Evolutionary conservation across 106 monocot species (phyloP), one percentile per base, ranked within the genome.

Genomic region (Triglochin maritima): DNA sequence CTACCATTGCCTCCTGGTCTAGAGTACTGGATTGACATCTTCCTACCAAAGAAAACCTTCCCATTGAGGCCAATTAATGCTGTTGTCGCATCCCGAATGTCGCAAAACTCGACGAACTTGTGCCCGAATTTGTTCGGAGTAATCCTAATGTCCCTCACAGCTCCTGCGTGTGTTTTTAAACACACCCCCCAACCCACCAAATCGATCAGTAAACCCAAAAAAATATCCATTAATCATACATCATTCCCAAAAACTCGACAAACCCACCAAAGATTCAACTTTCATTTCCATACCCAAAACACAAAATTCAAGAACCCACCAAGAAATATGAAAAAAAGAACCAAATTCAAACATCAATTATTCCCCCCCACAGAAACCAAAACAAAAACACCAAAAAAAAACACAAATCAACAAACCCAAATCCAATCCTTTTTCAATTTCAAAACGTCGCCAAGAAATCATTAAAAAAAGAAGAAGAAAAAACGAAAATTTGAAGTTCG

Each of bases 81-180:
- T 3, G 81, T 77, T 2, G 76, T 79, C 1, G 96, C 96, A 70
- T 96, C 91, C n/a, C 96, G 66, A 12, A 77, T 78, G 76, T 96
- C 96, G 79, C 74, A 96, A 80, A 86, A 96, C 72, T 96, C 91
- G 10, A 96, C 83, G 15, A 86, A 78, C 66, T 78, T 83, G 70
- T 86, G 70, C n/a, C 74, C 60, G 4, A 73, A 79, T 70, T 75
- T 85, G 57, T 69, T 50, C 54, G 82, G 69, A 47, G 78, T 78
- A 68, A 90, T 90, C 59, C 83, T 81, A 74, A 85, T 76, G 10
- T 85, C 90, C 79, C 78, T 95, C 72, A 96, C 83, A n/a, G 79
- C 81, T 5, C 96, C 96, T 96, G 55, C 44, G 14, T 46, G 46
- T 16, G 8, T 1, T n/a, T 5, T 8, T 17, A 54, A 67, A 12